These are phyloP conservation scores for Marasmius tenuissimus DNA, from an alignment of 1,284 basidiomycete species.

Conservation along the genomic window DNA sequence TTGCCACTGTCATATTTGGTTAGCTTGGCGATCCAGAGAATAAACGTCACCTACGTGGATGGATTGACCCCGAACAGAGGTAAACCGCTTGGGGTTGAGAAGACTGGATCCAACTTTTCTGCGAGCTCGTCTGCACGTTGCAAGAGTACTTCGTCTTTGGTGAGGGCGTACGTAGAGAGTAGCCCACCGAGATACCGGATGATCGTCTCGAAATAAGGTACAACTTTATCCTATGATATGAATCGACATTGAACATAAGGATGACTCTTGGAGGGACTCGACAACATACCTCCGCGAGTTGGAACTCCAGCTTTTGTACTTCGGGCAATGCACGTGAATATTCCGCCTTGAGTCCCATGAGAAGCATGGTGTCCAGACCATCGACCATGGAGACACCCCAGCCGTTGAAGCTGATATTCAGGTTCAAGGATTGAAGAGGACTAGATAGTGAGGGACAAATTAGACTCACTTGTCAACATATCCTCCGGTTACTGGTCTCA, in stretches of 20 bases:
- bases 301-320: conserved; percentile 68
- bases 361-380: conserved; percentile 81
- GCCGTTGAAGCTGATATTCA: conserved; percentile 53
- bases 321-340: conserved; percentile 74
- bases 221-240: conserved; percentile 30
- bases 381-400: conserved; percentile 81
- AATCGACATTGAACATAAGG: neutral
- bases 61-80: conserved; percentile 51
- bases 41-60: conserved; percentile 34
- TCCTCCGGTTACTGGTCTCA: conserved; percentile 49
- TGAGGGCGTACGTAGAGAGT: conserved; percentile 80
- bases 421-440: neutral
- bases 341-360: conserved; percentile 84
- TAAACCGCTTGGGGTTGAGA: conserved; percentile 47
- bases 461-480: conserved; percentile 51
- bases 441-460: neutral
- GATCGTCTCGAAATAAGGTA: conserved; percentile 81
- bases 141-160: conserved; percentile 43
- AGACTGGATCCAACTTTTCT: conserved; percentile 48
- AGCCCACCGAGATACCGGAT: conserved; percentile 88
- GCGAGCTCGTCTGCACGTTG: conserved; percentile 55
- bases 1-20: conserved; percentile 21
- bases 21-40: neutral
- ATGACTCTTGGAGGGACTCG: neutral
- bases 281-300: conserved; percentile 33